A percentile compares a stretch with the other conserved stretches of the same genome.
Evolutionary conservation across 495 filamentous ascomycete species (phyloP).

Genomic region (Hypoxylon lienhwacheense): DNA sequence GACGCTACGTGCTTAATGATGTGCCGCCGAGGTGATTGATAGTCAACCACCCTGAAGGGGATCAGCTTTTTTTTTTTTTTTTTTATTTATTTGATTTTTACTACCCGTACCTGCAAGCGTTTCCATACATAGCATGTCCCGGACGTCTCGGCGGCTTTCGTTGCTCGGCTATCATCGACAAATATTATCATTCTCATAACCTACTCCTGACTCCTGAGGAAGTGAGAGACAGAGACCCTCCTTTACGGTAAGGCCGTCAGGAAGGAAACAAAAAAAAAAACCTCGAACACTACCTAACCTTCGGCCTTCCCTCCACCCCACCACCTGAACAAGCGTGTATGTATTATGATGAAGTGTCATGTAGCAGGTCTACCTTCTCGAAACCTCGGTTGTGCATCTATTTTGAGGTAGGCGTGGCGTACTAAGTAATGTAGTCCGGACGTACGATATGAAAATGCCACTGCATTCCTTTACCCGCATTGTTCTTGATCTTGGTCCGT

Average conservation of each 20-base stretch:
- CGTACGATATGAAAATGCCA: background rate
- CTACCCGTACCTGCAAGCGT: no score
- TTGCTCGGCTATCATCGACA: conserved; percentile 25
- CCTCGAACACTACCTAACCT: no score
- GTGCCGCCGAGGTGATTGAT: conserved; percentile 16
- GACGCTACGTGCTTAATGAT: conserved; percentile 14
- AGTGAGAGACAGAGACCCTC: background rate
- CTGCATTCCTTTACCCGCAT: conserved; percentile 12
- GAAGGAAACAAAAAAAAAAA: no score
- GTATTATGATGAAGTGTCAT: no score
- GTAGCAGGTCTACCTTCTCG: background rate
- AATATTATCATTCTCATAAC: background rate
- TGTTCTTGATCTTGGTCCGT: conserved; percentile 22
- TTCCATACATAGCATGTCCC: no score
- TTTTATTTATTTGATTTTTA: no score
- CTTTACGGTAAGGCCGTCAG: conserved; percentile 9
- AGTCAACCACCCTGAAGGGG: conserved; percentile 19
- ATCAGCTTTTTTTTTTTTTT: no score
- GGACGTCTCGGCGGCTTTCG: no score
- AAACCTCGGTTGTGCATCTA: background rate
- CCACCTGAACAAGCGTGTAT: no score
- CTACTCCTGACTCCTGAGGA: no score
- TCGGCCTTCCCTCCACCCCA: no score
- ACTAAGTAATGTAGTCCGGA: background rate
- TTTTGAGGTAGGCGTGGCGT: conserved; percentile 7